phyloP scores from a whole-genome alignment of 352 stramenopile genomes.

The Pythium brassicae region DNA sequence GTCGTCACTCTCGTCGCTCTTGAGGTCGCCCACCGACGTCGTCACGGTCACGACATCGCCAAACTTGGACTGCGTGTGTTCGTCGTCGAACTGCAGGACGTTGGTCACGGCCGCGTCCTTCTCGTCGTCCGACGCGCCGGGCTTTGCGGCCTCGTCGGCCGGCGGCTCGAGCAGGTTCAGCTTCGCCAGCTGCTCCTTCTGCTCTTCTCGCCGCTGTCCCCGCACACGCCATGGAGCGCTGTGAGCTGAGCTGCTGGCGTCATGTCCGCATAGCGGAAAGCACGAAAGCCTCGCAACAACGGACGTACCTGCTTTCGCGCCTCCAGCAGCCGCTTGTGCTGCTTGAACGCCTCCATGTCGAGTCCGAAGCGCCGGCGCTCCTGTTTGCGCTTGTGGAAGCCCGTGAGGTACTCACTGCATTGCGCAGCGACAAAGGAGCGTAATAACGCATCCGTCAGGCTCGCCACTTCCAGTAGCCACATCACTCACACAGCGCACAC shows the following conservation, averaged over 20 bases:
- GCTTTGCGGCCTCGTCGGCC: constrained; percentile 32
- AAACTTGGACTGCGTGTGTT: constrained; percentile 83
- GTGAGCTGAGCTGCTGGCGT: neutral
- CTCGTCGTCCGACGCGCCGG: constrained; percentile 19
- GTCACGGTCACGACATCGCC: constrained; percentile 84
- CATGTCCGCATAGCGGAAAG: neutral
- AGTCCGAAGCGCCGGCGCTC: constrained; percentile 80
- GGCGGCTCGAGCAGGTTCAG: constrained; percentile 45
- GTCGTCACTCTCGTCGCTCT: constrained; percentile 73
- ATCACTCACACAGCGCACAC: neutral
- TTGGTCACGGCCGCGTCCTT: constrained; percentile 39
- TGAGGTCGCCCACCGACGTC: constrained; percentile 71
- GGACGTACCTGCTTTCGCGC: constrained; percentile 62
- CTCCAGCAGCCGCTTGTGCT: constrained; percentile 79
- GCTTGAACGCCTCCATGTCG: constrained; percentile 88
- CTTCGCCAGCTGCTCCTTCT: constrained; percentile 60
- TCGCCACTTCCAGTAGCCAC: neutral
- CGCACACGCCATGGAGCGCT: neutral
- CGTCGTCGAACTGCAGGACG: constrained; percentile 76
- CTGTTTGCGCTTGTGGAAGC: constrained; percentile 86
- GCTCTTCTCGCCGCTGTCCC: constrained; percentile 56
- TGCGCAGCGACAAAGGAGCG: neutral
- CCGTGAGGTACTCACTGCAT: constrained; percentile 75
- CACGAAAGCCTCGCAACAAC: neutral
- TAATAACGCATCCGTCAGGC: neutral